Evolutionary conservation across 805 yeast species (phyloP).

Genomic region (Lipomyces chichibuensis): DNA sequence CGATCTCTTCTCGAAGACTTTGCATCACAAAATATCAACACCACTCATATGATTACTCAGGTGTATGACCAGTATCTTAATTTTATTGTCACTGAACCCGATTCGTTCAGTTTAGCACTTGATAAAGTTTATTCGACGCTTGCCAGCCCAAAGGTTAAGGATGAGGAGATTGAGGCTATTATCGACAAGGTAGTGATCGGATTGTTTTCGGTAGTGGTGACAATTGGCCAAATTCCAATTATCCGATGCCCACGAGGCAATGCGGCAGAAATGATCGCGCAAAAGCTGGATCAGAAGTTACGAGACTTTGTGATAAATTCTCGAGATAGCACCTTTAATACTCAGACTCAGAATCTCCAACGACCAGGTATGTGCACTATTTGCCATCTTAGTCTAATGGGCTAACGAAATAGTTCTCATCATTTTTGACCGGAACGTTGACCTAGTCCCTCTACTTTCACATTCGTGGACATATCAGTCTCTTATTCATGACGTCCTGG

Average conservation of each 20-base stretch:
- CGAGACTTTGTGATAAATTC: constrained; percentile 84
- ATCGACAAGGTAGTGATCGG: constrained; percentile 80
- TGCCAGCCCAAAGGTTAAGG: constrained; percentile 72
- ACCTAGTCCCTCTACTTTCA: constrained; percentile 88
- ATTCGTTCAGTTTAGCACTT: constrained; percentile 77
- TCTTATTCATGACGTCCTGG: constrained; percentile 89
- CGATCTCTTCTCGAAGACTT: constrained; percentile 84
- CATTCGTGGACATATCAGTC: constrained; percentile 99
- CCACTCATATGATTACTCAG: constrained; percentile 73
- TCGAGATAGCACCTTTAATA: constrained; percentile 43
- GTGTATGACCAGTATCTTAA: constrained; percentile 93
- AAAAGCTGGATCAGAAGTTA: constrained; percentile 77
- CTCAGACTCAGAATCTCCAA: constrained; percentile 12
- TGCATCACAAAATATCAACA: constrained; percentile 70
- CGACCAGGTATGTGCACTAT: constrained; percentile 21
- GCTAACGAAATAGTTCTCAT: constrained; percentile 58
- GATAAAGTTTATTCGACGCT: constrained; percentile 66
- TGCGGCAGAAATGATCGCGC: constrained; percentile 93
- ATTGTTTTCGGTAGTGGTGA: constrained; percentile 65
- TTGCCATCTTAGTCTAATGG: constrained; percentile 9
- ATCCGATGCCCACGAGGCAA: constrained; percentile 91
- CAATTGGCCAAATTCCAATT: constrained; percentile 66
- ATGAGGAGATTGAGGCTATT: constrained; percentile 67
- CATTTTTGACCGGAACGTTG: constrained; percentile 84
- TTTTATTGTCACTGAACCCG: constrained; percentile 90